phyloP scores from a whole-genome alignment of 106 monocot genomes.

The Dendrobium officinale region DNA sequence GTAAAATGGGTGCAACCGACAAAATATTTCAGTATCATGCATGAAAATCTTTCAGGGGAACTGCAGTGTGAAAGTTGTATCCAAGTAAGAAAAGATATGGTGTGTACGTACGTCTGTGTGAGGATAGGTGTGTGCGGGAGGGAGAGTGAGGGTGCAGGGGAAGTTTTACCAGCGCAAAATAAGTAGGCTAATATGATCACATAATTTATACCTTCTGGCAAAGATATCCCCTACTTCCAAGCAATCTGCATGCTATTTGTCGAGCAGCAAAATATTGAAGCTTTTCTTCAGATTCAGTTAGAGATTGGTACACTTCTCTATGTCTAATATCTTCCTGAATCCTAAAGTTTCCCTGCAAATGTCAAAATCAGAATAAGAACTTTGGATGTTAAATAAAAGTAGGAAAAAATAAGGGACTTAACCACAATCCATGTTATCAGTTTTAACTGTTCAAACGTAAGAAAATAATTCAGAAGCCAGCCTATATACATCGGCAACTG shows the following conservation, averaged over 20 bases:
- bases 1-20: background rate
- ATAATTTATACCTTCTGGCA: conserved; percentile 65
- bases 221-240: conserved; percentile 79
- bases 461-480: background rate
- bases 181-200: background rate
- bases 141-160: background rate
- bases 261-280: conserved; percentile 71
- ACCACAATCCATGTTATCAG: background rate
- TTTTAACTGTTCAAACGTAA: background rate
- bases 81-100: background rate
- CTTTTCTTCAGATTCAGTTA: conserved; percentile 70
- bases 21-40: background rate
- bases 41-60: background rate
- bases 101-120: background rate
- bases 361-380: background rate
- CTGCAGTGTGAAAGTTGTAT: background rate
- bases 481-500: background rate
- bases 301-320: conserved; percentile 46
- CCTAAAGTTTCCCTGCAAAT: conserved; percentile 66
- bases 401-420: background rate
- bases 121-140: background rate
- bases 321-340: conserved; percentile 74
- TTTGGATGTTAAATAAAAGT: background rate
- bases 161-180: background rate
- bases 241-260: conserved; percentile 80